Evolutionary conservation across 2,329 filamentous ascomycete species (phyloP), one percentile per base, ranked within the genome.

Genomic region (Pezicula rhizophila): DNA sequence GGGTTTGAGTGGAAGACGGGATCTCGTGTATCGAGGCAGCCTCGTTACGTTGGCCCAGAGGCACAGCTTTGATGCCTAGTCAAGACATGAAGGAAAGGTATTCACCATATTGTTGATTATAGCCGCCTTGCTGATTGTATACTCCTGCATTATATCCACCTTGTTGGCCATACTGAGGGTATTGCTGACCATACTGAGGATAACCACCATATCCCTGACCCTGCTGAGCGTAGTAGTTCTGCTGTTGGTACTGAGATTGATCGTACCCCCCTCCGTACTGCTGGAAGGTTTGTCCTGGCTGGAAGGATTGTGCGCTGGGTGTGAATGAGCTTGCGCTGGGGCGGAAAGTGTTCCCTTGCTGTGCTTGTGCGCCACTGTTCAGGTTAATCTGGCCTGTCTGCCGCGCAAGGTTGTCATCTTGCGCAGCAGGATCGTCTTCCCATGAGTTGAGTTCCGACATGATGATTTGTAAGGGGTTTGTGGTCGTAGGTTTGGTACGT

Each of bases 371-470:
- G 55, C 63, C 68, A 46, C 75, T 73, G 67, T 85, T 87, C 63
- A 91, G 67, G 68, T 89, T 89, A 68, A 90, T 78, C 67, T 86
- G 84, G 67, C 85, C 81, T 61, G 87, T 73, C 75, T 91, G 87
- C 61, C 83, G 82, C 54, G 87, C 80, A 68, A 95, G 81, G 61
- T 88, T 70, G 57, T 79, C 85, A 62, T 91, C 85, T 75, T 89
- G 85, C 55, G 81, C 83, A 48, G 84, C 76, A 63, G 84, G 83
- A 64, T 91, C 88, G 64, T 95, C 89, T 73, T 97, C 91, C 88
- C 93, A 97, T 54, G 90, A 96, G 69, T 95, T 90, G 63, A 89
- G 87, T 69, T 91, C 84, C 61, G 91, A 86, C 90, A 96, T 96
- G 64, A 40, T 28, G 18, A 40, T 55, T 60, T 43, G 37, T 37